phyloP scores from a whole-genome alignment of 163 green algal genomes.

The Chloromonas sp. region DNA sequence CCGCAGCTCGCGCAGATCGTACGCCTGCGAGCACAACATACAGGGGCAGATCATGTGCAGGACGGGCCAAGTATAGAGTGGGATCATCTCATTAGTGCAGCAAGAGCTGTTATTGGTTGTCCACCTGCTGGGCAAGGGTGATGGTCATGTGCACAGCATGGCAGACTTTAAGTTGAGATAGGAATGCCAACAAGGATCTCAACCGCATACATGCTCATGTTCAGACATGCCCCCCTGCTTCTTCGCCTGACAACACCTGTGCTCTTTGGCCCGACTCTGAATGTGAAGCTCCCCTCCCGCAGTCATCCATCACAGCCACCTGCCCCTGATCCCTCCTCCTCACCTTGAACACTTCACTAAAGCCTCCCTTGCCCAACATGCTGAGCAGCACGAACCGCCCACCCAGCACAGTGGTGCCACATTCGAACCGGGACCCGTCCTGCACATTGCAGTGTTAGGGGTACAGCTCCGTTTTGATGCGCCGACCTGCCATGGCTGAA shows the following conservation, averaged over 20 bases:
- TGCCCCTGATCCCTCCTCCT: not conserved
- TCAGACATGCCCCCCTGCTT: no score
- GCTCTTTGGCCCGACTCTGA: no score
- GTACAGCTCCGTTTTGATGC: conserved; percentile 4
- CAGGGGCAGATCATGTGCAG: not conserved
- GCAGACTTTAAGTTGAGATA: not conserved
- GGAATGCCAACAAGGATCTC: not conserved
- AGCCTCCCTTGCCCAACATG: conserved; percentile 90
- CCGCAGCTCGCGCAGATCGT: conserved; percentile 51
- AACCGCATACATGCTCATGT: no score
- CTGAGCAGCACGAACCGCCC: conserved; percentile 79
- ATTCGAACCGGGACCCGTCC: conserved; percentile 52
- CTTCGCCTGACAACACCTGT: no score
- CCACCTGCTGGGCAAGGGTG: not conserved
- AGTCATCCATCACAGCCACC: no score
- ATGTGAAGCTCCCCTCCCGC: no score
- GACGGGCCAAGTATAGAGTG: no score
- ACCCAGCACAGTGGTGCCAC: conserved; percentile 45
- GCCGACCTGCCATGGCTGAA: not conserved
- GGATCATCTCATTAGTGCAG: no score
- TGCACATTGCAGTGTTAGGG: not conserved
- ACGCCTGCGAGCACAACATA: conserved; percentile 32
- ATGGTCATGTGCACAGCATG: not conserved
- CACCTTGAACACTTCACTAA: conserved; percentile 90
- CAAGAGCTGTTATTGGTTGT: no score